phyloP scores from a whole-genome alignment of 352 stramenopile genomes.

The Globisporangium orthogonon region DNA sequence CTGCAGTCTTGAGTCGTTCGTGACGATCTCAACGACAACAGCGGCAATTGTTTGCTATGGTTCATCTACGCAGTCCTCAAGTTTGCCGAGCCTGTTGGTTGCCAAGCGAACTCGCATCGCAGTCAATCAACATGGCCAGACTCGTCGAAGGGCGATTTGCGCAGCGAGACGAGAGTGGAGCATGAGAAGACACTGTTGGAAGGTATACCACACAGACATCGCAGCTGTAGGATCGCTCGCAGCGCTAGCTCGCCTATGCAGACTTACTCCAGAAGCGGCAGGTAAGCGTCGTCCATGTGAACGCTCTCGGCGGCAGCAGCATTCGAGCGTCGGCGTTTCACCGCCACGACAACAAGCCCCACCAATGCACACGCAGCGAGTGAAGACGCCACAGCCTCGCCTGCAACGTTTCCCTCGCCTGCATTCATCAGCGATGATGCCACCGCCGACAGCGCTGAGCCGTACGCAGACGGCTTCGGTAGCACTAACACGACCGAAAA shows the following conservation, averaged over 20 bases:
- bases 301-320: constrained; percentile 8
- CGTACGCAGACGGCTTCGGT: constrained; percentile 14
- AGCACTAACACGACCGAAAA: constrained; percentile 63
- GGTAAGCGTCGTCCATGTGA: constrained; percentile 37
- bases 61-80: too few species aligned
- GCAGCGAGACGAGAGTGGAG: too few species aligned
- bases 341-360: constrained; percentile 33
- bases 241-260: background rate
- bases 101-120: too few species aligned
- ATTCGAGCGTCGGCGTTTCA: constrained; percentile 10
- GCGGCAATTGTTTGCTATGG: too few species aligned
- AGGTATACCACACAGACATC: too few species aligned
- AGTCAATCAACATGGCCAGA: too few species aligned
- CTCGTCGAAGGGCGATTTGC: too few species aligned
- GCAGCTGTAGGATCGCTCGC: background rate
- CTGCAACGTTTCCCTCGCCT: constrained; percentile 11
- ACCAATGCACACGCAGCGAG: constrained; percentile 32
- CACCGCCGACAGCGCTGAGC: constrained; percentile 2
- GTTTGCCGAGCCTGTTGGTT: too few species aligned
- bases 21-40: too few species aligned
- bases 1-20: too few species aligned
- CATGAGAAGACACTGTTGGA: too few species aligned
- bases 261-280: constrained; percentile 41
- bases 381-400: background rate
- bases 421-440: constrained; percentile 2